Conservation (phyloP, 108 stramenopile genomes). For the Nannochloropsis gaditana region DNA sequence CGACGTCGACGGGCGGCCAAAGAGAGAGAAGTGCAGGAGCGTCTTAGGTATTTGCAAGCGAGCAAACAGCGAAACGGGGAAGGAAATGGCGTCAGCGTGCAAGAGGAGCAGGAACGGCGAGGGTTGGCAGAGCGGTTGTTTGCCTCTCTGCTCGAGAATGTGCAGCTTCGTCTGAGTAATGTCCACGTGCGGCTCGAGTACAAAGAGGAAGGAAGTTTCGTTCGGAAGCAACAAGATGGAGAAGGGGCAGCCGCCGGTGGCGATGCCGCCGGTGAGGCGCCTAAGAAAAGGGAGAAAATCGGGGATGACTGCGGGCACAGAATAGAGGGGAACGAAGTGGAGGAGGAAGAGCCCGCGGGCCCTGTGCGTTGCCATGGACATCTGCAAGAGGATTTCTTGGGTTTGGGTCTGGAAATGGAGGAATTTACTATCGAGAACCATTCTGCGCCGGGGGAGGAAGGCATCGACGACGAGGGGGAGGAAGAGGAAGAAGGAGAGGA, state of each 20-base stretch:
- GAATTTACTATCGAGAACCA: neutral
- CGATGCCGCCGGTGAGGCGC: neutral
- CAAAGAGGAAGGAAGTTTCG: neutral
- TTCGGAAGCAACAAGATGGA: neutral
- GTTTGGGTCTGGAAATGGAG: neutral
- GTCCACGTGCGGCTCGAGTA: neutral
- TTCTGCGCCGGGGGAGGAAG: neutral
- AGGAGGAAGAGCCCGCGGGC: neutral
- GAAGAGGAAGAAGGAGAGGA: neutral
- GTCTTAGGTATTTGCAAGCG: neutral
- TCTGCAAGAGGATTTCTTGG: neutral
- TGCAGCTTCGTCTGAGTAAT: neutral
- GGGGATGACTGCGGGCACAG: neutral
- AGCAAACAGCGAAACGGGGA: neutral
- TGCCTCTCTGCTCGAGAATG: neutral
- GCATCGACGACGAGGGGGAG: neutral
- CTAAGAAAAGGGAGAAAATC: neutral
- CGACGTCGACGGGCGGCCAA: neutral
- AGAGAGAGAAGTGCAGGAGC: neutral
- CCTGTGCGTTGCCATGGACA: no score
- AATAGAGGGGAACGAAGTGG: neutral
- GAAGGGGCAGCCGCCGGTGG: neutral
- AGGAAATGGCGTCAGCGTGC: neutral
- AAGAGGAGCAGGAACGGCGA: neutral
- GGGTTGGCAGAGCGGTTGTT: constrained; percentile 14